phyloP scores from a whole-genome alignment of 192 early-diverging fungal genomes.

The Backusella tarrabulga region DNA sequence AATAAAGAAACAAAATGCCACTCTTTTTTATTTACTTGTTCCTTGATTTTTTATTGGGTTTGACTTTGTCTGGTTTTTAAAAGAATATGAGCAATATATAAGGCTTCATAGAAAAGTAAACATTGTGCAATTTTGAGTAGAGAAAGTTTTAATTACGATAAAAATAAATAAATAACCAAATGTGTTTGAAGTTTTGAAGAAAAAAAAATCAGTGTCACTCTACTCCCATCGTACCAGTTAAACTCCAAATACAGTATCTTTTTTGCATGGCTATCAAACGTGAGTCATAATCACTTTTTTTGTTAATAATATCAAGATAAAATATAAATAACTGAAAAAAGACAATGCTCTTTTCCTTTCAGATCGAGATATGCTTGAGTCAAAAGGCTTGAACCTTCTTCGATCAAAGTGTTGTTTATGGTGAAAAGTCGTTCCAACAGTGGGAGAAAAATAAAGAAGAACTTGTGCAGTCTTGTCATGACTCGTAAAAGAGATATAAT shows the following conservation, averaged over 20 bases:
- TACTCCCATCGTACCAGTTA: background rate
- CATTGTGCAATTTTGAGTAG: too few species aligned
- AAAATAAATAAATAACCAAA: too few species aligned
- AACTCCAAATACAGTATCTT: background rate
- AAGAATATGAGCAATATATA: background rate
- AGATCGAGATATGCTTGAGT: background rate
- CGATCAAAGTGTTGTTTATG: background rate
- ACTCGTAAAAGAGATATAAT: background rate
- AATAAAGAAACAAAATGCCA: background rate
- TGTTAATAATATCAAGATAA: background rate
- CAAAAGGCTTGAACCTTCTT: background rate
- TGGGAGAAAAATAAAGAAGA: background rate
- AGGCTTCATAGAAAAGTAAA: background rate
- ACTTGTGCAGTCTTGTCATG: background rate
- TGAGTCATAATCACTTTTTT: background rate
- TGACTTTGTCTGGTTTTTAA: background rate
- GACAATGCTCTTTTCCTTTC: background rate
- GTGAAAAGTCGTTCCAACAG: background rate
- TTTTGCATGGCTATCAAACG: background rate
- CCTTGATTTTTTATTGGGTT: background rate
- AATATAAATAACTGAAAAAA: background rate
- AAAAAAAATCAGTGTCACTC: too few species aligned
- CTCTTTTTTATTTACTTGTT: background rate
- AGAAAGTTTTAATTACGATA: too few species aligned
- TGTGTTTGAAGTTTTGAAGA: too few species aligned